Percentiles rank a stretch among this genome's conserved stretches.
These are phyloP conservation scores for Hypoxylon sp. DNA, from an alignment of 2,329 filamentous ascomycete species.

Conservation along the genomic window DNA sequence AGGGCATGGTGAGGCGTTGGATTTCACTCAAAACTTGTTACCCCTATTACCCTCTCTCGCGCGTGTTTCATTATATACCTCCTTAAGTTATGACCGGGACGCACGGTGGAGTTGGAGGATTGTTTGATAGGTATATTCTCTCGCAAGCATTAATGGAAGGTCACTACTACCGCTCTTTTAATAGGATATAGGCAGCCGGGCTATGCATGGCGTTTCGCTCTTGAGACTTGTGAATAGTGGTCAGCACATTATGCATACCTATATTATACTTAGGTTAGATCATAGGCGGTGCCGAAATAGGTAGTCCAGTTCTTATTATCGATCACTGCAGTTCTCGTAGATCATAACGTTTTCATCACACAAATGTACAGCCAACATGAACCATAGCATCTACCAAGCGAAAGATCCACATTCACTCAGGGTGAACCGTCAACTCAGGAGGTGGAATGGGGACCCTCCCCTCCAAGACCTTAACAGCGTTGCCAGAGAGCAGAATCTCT, in stretches of 20 bases:
- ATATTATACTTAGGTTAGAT: no score
- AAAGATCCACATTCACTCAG: slow-evolving; percentile 5
- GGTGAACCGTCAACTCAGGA: neutral
- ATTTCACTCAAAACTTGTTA: slow-evolving; percentile 8
- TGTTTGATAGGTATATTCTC: slow-evolving; percentile 11
- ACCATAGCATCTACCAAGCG: neutral
- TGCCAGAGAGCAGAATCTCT: slow-evolving; percentile 41
- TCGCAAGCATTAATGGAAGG: slow-evolving; percentile 10
- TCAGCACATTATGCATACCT: no score
- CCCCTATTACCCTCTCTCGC: slow-evolving; percentile 9
- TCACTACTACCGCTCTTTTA: slow-evolving; percentile 2
- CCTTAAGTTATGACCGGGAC: slow-evolving; percentile 24
- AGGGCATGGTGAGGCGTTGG: slow-evolving; percentile 17
- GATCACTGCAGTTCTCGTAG: no score
- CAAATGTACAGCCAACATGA: neutral
- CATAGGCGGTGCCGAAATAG: no score
- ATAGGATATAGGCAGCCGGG: neutral
- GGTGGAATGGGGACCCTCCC: slow-evolving; percentile 40
- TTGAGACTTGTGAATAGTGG: neutral
- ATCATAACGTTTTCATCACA: neutral
- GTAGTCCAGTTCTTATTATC: no score
- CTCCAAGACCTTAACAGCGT: slow-evolving; percentile 39
- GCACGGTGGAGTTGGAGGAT: slow-evolving; percentile 24
- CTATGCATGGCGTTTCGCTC: no score
- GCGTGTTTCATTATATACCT: slow-evolving; percentile 22